A percentile compares a stretch with the other conserved stretches of the same genome.
phyloP scores from a whole-genome alignment of 352 stramenopile species.

The Phytophthora lateralis region DNA sequence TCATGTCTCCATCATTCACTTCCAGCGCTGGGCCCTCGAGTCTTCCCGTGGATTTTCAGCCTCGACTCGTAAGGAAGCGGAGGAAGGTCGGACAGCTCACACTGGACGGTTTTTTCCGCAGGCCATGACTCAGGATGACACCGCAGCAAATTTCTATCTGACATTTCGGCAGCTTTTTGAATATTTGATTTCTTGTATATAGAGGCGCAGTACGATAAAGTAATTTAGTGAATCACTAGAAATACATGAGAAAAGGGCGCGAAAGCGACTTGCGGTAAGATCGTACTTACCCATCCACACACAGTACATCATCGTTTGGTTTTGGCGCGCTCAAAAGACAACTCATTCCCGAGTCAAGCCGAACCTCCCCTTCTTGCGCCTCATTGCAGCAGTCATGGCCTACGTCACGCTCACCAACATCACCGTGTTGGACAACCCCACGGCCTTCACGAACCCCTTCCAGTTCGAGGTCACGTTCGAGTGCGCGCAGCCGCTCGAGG shows the following conservation, averaged over 20 bases:
- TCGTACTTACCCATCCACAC: slow-evolving; percentile 22
- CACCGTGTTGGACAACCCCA: slow-evolving; percentile 98
- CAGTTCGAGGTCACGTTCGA: slow-evolving; percentile 99
- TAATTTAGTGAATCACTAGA: not conserved
- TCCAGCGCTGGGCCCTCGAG: slow-evolving; percentile 5
- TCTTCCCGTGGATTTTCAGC: slow-evolving; percentile 27
- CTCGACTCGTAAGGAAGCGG: slow-evolving; percentile 50
- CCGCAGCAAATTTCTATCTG: too few species aligned
- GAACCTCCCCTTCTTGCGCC: not conserved
- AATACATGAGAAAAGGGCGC: slow-evolving; percentile 15
- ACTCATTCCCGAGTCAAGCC: slow-evolving; percentile 19
- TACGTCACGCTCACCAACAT: slow-evolving; percentile 94
- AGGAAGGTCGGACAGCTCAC: slow-evolving; percentile 55
- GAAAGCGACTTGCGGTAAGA: slow-evolving; percentile 21
- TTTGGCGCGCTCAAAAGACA: slow-evolving; percentile 30
- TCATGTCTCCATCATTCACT: slow-evolving; percentile 15
- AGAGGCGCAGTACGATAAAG: not conserved
- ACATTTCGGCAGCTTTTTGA: slow-evolving; percentile 27
- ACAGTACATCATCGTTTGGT: slow-evolving; percentile 17
- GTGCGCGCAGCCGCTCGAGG: slow-evolving; percentile 95
- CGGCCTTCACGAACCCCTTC: slow-evolving; percentile 97
- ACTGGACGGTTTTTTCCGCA: slow-evolving; percentile 55
- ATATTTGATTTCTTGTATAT: slow-evolving; percentile 24
- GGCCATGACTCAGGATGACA: not conserved
- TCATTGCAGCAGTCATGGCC: slow-evolving; percentile 48